Conservation (phyloP, 2,329 filamentous ascomycete species). For the Alternaria triticimaculans region DNA sequence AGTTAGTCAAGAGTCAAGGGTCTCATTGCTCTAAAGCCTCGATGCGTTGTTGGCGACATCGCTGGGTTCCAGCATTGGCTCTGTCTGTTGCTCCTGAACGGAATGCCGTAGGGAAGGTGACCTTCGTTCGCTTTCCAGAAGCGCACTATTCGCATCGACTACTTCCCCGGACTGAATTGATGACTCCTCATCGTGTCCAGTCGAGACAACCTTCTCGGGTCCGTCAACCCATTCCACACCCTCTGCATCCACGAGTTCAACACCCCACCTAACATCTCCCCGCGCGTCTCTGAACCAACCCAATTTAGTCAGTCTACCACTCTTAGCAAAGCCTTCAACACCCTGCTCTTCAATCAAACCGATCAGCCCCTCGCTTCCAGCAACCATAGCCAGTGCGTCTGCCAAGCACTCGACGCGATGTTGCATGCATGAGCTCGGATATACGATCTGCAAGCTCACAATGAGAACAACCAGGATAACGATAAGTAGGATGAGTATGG, state of each 20-base stretch:
- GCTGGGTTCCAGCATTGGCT: neutral
- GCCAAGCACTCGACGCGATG: neutral
- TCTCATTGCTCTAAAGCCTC: neutral
- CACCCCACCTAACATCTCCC: neutral
- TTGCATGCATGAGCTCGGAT: neutral
- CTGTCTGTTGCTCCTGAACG: neutral
- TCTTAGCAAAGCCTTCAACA: neutral
- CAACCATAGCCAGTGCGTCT: neutral
- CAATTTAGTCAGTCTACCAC: neutral
- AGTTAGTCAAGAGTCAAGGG: neutral
- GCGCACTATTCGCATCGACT: neutral
- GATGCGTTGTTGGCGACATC: neutral
- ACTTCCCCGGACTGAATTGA: neutral
- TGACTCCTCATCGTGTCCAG: neutral
- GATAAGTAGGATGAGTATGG: neutral
- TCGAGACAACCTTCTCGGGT: neutral
- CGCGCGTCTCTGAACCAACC: neutral
- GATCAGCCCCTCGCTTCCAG: neutral
- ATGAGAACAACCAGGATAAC: neutral
- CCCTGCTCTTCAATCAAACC: neutral
- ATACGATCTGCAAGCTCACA: neutral
- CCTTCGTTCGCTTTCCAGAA: neutral
- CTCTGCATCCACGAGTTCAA: neutral
- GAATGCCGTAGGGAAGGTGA: fast-evolving
- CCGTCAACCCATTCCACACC: neutral